Conservation (phyloP, 257 asterid genomes). For the Gardenia jasminoides region DNA sequence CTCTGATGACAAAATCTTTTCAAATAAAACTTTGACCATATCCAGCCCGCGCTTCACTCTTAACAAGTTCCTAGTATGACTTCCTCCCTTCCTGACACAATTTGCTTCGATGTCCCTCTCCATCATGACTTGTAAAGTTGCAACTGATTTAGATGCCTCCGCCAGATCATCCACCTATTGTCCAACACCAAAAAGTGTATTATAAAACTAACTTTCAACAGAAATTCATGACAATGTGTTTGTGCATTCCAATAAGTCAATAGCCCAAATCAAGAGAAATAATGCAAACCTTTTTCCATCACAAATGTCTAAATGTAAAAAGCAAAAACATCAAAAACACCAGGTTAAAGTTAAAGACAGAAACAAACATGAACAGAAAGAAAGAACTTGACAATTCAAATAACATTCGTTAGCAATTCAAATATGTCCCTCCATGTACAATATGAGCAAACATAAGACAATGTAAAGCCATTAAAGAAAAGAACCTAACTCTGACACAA, state of each 20-base stretch:
- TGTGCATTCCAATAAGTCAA: too few species aligned
- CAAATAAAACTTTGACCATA: conserved; percentile 88
- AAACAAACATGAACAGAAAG: neutral
- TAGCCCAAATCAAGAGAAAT: neutral
- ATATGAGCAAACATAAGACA: neutral
- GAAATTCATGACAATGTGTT: neutral
- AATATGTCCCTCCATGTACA: too few species aligned
- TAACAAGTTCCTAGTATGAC: conserved; percentile 88
- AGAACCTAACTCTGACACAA: too few species aligned
- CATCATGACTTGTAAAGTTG: conserved; percentile 63
- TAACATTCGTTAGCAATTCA: too few species aligned
- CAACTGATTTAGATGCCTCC: conserved; percentile 67
- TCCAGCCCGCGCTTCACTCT: conserved; percentile 94
- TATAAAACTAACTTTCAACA: neutral
- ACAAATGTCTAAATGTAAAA: neutral
- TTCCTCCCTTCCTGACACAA: conserved; percentile 73
- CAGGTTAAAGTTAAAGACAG: too few species aligned
- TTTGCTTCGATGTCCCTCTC: conserved; percentile 64
- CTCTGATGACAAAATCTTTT: conserved; percentile 70
- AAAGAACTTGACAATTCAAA: neutral
- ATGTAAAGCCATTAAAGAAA: too few species aligned
- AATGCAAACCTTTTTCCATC: neutral
- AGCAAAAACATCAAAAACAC: neutral
- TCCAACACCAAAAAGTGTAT: conserved; percentile 14
- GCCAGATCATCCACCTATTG: conserved; percentile 71